Evolutionary conservation across 2,329 filamentous ascomycete species (phyloP).

Genomic region (Alternaria alternata): DNA sequence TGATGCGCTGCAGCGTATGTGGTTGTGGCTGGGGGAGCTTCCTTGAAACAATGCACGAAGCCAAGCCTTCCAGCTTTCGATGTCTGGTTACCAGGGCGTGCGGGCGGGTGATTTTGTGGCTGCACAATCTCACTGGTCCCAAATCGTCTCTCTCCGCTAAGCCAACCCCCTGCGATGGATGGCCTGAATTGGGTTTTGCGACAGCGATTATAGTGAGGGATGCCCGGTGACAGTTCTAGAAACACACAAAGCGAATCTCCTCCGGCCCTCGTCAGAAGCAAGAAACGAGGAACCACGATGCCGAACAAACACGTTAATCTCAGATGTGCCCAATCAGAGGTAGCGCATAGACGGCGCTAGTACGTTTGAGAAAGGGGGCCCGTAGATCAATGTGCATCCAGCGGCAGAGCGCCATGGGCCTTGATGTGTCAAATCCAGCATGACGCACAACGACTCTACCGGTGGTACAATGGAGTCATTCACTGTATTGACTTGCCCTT

Average conservation of each 20-base stretch:
- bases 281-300: constrained; percentile 12
- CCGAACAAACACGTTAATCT: constrained; percentile 27
- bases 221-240: constrained; percentile 5
- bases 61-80: constrained; percentile 18
- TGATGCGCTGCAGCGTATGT: constrained; percentile 30
- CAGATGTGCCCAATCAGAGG: constrained; percentile 21
- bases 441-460: constrained; percentile 10
- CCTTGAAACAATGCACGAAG: constrained; percentile 29
- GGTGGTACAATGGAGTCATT: not conserved
- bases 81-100: constrained; percentile 23
- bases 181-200: constrained; percentile 1
- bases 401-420: constrained; percentile 22
- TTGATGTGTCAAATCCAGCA: constrained; percentile 17
- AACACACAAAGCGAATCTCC: constrained; percentile 1
- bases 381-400: constrained; percentile 17
- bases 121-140: constrained; percentile 10
- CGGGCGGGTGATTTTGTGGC: constrained; percentile 11
- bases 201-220: constrained; percentile 7
- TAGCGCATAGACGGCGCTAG: not conserved
- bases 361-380: constrained; percentile 21
- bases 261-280: constrained; percentile 19
- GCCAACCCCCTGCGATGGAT: constrained; percentile 8
- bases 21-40: constrained; percentile 27
- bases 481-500: not conserved
- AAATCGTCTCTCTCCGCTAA: constrained; percentile 1